Percentiles rank a stretch among this genome's conserved stretches.
phyloP scores from a whole-genome alignment of 73 alveolate genomes.

The Symbiodinium natans region DNA sequence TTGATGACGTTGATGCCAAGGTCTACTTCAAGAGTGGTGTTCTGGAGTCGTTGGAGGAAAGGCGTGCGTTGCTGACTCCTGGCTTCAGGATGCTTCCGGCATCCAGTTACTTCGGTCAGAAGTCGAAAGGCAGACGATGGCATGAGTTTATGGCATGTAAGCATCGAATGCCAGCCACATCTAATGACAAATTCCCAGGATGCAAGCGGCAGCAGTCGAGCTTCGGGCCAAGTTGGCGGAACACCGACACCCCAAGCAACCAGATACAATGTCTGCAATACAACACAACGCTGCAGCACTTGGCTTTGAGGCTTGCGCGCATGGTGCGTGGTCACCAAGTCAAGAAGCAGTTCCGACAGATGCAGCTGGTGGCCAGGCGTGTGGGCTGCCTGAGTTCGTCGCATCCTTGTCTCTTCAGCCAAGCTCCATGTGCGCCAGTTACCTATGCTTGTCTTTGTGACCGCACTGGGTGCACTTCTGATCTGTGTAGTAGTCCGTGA shows the following conservation, averaged over 20 bases:
- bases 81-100: not conserved
- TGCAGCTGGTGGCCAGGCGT: not conserved
- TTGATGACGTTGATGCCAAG: not conserved
- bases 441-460: not conserved
- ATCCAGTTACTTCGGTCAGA: not conserved
- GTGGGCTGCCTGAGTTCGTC: no score
- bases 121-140: no score
- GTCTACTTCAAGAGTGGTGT: slow-evolving; percentile 89
- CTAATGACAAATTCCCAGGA: not conserved
- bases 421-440: not conserved
- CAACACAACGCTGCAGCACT: no score
- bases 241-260: not conserved
- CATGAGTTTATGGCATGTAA: no score
- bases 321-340: not conserved
- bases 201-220: slow-evolving; percentile 69
- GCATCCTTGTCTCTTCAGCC: not conserved
- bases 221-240: slow-evolving; percentile 20
- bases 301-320: not conserved
- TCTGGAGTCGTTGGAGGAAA: slow-evolving; percentile 66
- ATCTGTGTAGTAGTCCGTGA: no score
- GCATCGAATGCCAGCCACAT: no score
- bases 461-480: no score
- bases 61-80: slow-evolving; percentile 42
- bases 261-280: not conserved
- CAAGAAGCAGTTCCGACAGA: slow-evolving; percentile 10